Evolutionary conservation across 768 basidiomycete species (phyloP).

Genomic region (Phaffia australis): DNA sequence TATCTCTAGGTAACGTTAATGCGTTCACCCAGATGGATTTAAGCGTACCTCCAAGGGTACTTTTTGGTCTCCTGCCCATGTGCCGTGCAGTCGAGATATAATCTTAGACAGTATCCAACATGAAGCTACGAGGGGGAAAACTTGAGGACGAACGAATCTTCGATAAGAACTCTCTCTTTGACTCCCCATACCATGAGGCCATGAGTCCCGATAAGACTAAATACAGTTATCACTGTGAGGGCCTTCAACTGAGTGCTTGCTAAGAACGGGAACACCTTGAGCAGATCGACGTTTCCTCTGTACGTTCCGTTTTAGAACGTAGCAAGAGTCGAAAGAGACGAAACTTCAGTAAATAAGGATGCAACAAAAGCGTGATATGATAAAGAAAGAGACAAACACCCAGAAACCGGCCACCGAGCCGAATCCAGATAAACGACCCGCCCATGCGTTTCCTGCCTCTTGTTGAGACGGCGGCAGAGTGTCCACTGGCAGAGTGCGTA

Average conservation of each 20-base stretch:
- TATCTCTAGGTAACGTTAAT: constrained; percentile 56
- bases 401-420: constrained; percentile 82
- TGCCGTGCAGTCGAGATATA: not conserved
- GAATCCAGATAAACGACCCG: constrained; percentile 77
- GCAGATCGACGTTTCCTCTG: constrained; percentile 73
- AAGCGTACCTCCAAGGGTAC: constrained; percentile 41
- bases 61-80: constrained; percentile 15
- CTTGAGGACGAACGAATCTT: constrained; percentile 35
- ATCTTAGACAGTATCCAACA: not conserved
- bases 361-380: constrained; percentile 4
- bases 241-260: constrained; percentile 72
- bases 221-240: constrained; percentile 60
- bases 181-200: constrained; percentile 46
- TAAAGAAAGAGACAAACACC: constrained; percentile 47
- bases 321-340: not conserved
- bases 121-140: constrained; percentile 24
- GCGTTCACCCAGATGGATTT: constrained; percentile 63
- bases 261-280: constrained; percentile 56
- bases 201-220: constrained; percentile 59
- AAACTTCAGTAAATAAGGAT: not conserved
- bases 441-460: constrained; percentile 86
- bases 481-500: constrained; percentile 47
- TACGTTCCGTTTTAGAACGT: not conserved
- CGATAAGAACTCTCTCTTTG: constrained; percentile 58
- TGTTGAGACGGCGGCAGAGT: constrained; percentile 63